phyloP scores from a whole-genome alignment of 257 asterid species.

The Jacaranda mimosifolia region DNA sequence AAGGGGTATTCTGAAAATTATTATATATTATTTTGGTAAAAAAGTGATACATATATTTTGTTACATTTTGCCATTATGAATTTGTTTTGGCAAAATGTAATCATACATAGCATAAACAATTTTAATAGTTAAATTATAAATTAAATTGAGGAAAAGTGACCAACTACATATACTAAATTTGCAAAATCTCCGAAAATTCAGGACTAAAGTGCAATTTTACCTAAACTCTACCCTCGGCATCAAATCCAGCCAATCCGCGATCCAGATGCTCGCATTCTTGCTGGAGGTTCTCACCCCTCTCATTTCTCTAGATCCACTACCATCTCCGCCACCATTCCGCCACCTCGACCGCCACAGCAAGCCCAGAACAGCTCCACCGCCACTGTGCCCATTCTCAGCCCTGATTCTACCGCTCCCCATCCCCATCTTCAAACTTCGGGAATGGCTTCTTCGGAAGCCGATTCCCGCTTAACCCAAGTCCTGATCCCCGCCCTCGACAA shows the following conservation, averaged over 20 bases:
- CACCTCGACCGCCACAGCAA: too few species aligned
- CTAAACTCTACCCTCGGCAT: slow-evolving; percentile 16
- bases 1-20: too few species aligned
- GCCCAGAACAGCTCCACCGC: too few species aligned
- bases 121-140: too few species aligned
- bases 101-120: too few species aligned
- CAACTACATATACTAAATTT: too few species aligned
- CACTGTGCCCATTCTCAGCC: slow-evolving; percentile 8
- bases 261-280: slow-evolving; percentile 37
- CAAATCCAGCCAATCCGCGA: slow-evolving; percentile 38
- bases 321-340: background rate
- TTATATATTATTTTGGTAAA: too few species aligned
- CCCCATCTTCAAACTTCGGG: slow-evolving; percentile 52
- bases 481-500: slow-evolving; percentile 87
- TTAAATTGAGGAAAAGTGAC: too few species aligned
- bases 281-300: slow-evolving; percentile 38
- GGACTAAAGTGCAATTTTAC: background rate
- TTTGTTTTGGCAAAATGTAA: too few species aligned
- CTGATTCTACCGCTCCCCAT: slow-evolving; percentile 35
- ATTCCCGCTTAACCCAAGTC: slow-evolving; percentile 85
- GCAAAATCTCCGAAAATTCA: too few species aligned
- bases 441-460: slow-evolving; percentile 97
- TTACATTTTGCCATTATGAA: too few species aligned
- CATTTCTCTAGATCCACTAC: slow-evolving; percentile 38
- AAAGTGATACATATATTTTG: too few species aligned